Evolutionary conservation across 73 alveolate genomes (phyloP), one percentile per base, ranked within the genome.

Genomic region (Breviolum minutum): DNA sequence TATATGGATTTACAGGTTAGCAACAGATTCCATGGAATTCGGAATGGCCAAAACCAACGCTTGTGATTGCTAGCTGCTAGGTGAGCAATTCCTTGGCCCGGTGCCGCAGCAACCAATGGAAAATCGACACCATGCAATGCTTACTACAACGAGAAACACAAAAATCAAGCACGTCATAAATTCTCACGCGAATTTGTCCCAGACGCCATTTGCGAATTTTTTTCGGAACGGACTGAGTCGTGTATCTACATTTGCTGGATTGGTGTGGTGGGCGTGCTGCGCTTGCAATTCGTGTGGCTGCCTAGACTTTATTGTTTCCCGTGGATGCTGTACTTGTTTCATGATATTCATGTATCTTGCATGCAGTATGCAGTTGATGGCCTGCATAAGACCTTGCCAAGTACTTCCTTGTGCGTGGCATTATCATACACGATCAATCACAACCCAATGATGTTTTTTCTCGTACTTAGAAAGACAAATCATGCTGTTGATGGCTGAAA

Each of bases 201-300:
- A 16, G 32, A n/a, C 4, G n/a, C 32, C 19, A 20, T 17, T 70
- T 17, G 32, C 81, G 26, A 71, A 20, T n/a, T n/a, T 71, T 16
- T 1, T 20, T 30, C 80, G 26, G 19, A 30, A n/a, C 63, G 62
- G 0, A 30, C 96, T 62, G n/a, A 90, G 96, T 90, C 96, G 24
- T 66, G 88, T n/a, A 90, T 90, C 87, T 90, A 90, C 87, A 60
- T 90, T 22, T 74, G 88, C 74, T 90, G 96, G 96, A 90, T 90
- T n/a, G 96, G 96, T 60, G 96, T 90, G 88, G 81, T 90, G 74
- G 96, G 96, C 22, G 96, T 90, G 71, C 87, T 90, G 54, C 84
- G 96, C 84, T 61, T 90, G 62, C 96, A 90, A 40, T 90, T 90
- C 74, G 96, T 60, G 19, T 40, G 94, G 94, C 40, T 32, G 32